Conservation (phyloP, 2,329 filamentous ascomycete species). For the Calonectria pauciramosa region DNA sequence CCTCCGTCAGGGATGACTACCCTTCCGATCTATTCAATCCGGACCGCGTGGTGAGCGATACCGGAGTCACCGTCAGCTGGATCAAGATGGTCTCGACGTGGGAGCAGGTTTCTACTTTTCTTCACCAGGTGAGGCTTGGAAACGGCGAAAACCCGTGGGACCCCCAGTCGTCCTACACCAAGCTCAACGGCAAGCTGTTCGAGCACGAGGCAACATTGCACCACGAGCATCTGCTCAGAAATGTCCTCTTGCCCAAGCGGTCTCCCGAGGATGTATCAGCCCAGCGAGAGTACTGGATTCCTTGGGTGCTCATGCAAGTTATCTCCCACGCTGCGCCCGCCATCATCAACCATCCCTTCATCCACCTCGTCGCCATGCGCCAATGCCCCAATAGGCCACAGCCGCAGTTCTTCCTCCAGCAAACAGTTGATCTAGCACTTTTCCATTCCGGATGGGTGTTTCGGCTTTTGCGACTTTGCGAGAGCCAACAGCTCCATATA, state of each 20-base stretch:
- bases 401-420: background rate
- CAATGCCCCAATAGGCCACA: background rate
- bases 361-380: background rate
- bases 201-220: background rate
- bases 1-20: background rate
- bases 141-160: background rate
- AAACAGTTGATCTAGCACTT: background rate
- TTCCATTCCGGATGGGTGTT: background rate
- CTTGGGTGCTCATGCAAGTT: background rate
- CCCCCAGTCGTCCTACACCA: background rate
- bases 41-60: background rate
- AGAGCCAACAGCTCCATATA: background rate
- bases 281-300: constrained; percentile 3
- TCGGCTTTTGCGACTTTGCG: background rate
- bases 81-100: constrained; percentile 2
- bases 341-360: constrained; percentile 1
- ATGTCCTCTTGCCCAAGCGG: background rate
- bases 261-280: background rate
- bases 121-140: background rate
- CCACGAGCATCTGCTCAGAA: background rate
- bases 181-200: background rate
- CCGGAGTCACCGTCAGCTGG: background rate
- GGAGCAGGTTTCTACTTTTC: background rate
- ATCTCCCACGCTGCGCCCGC: background rate
- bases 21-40: background rate